phyloP scores from a whole-genome alignment of 495 filamentous ascomycete species.

The Penicillium robsamsonii region DNA sequence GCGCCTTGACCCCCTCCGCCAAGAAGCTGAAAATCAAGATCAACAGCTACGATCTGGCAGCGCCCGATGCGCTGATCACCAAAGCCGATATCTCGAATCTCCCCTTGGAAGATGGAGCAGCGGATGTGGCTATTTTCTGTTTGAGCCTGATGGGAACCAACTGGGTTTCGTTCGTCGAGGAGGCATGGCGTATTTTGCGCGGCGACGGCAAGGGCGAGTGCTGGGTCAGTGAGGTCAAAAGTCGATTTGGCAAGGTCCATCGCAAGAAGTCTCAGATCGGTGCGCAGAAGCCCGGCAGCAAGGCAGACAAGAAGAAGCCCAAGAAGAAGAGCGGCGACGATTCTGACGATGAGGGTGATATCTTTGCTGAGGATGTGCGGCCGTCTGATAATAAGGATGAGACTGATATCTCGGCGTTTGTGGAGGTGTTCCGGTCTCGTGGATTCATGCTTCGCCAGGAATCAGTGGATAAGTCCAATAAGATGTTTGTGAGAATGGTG shows the following conservation, averaged over 20 bases:
- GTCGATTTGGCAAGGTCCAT: constrained; percentile 70
- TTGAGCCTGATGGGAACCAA: constrained; percentile 98
- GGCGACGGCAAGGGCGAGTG: constrained; percentile 81
- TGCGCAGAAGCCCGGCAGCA: constrained; percentile 61
- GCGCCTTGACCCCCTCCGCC: constrained; percentile 50
- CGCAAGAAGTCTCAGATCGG: constrained; percentile 57
- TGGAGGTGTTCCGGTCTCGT: constrained; percentile 71
- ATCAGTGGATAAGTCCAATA: constrained; percentile 78
- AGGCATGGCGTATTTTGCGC: constrained; percentile 84
- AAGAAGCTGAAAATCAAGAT: constrained; percentile 67
- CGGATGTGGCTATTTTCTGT: constrained; percentile 90
- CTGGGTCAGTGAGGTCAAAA: constrained; percentile 96
- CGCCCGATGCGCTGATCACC: constrained; percentile 67
- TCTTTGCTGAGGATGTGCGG: constrained; percentile 50
- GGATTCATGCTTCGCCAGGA: constrained; percentile 71
- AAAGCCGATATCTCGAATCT: constrained; percentile 84
- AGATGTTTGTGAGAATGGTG: constrained; percentile 96
- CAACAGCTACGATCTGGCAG: constrained; percentile 65
- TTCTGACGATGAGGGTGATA: constrained; percentile 44
- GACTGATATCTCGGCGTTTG: constrained; percentile 85
- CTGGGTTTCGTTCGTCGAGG: constrained; percentile 92
- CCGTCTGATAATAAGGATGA: constrained; percentile 47
- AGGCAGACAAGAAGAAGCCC: constrained; percentile 50
- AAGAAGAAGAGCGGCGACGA: constrained; percentile 40
- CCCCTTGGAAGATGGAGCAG: constrained; percentile 64